Evolutionary conservation across 108 stramenopile species (phyloP), one percentile per base, ranked within the genome.

Genomic region (Bacterosira constricta): DNA sequence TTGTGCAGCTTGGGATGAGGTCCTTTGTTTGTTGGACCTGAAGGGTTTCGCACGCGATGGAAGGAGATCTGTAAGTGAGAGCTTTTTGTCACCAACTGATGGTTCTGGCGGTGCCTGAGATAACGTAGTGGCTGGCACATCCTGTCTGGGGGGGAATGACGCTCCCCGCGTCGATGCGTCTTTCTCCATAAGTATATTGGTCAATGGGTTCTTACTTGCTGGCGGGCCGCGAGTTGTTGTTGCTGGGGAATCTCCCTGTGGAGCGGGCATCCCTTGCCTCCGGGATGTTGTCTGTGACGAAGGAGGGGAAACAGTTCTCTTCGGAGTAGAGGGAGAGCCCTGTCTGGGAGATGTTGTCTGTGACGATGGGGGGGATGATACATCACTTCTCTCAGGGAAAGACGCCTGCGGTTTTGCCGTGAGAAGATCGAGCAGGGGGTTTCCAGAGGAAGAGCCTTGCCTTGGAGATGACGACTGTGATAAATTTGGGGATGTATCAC

Each of bases 21-120:
- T 42, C 13, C 13, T 42, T 13, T 42, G 41, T 13, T 42, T 42
- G 13, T 42, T 42, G n/a, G 61, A 62, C 32, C 61, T 29, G 18
- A 62, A 41, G 8, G 61, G 61, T 31, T 62, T 46, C 0, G 38
- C 44, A 13, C 32, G 15, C 12, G 61, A 62, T 13, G 61, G 27
- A 4, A 62, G 39, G 18, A 62, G 61, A 26, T 62, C 61, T 27
- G 32, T 62, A 2, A 62, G 61, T 0, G 61, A 46, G 29, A 0
- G 32, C 44, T 26, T 46, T 39, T 45, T 62, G 30, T 6, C 3
- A 53, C 20, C 30, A 27, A 31, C 55, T 21, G 35, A 42, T 30
- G 69, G 59, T 27, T 35, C 46, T 34, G 49, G n/a, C 9, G 58
- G 15, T 3, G 47, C 69, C 32, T 69, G 67, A 20, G 55, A 46